These are phyloP conservation scores for Endocalyx cinctus DNA, from an alignment of 2,329 filamentous ascomycete species.

Conservation along the genomic window DNA sequence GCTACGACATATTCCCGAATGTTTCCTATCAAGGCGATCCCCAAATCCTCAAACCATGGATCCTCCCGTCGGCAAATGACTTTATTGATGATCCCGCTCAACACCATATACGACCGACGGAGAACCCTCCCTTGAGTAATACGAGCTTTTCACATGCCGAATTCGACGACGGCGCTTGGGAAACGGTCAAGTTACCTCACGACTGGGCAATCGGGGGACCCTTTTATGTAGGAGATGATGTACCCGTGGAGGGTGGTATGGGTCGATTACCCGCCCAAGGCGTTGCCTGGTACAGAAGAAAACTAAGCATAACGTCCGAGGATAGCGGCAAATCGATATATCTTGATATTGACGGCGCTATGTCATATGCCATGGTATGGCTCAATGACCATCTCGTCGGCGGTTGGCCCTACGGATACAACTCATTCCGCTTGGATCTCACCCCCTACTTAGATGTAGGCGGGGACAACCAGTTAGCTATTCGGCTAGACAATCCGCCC, in stretches of 20 bases:
- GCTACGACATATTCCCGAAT: conserved; percentile 17
- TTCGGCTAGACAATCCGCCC: conserved; percentile 45
- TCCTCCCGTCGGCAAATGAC: conserved; percentile 27
- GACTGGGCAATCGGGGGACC: conserved; percentile 41
- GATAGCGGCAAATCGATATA: conserved; percentile 17
- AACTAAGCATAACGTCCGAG: conserved; percentile 19
- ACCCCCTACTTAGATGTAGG: conserved; percentile 34
- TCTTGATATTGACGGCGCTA: conserved; percentile 42
- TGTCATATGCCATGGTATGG: conserved; percentile 49
- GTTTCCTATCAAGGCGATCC: background rate
- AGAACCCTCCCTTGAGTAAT: conserved; percentile 17
- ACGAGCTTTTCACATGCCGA: conserved; percentile 21
- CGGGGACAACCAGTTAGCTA: conserved; percentile 40
- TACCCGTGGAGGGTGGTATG: conserved; percentile 32
- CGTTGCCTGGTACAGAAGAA: conserved; percentile 46
- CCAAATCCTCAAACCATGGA: conserved; percentile 26
- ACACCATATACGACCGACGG: conserved; percentile 15
- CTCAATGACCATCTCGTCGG: conserved; percentile 45
- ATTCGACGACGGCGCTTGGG: conserved; percentile 30
- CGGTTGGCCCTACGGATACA: conserved; percentile 48
- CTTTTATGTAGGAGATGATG: conserved; percentile 23
- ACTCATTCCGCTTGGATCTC: conserved; percentile 46
- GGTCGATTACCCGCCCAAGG: conserved; percentile 45
- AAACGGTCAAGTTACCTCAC: conserved; percentile 35
- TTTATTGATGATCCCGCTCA: conserved; percentile 21